Evolutionary conservation across 805 yeast genomes (phyloP), one percentile per base, ranked within the genome.

Genomic region (Candida ulmi): DNA sequence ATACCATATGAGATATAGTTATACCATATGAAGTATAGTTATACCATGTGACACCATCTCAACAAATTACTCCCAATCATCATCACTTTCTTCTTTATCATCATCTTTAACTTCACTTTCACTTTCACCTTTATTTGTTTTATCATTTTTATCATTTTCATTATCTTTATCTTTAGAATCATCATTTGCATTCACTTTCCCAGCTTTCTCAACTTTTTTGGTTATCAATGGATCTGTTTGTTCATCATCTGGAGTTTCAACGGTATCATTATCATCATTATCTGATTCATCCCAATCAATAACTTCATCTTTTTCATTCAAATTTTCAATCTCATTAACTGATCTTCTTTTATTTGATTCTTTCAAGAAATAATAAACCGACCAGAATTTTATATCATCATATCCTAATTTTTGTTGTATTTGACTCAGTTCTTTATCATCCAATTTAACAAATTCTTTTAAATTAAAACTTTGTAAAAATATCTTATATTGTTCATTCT

Each of bases 381-480:
- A 63, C 97, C 97, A 90, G 59, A 90, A 90, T 35, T 66, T 66
- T 19, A 71, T 64, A 50, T 80, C 83, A 4, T 72, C 58, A 8
- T 69, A 73, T 0, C 95, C 95, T 26, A 36, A 81, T 74, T 37
- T 70, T 72, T n/a, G 63, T 63, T 3, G 85, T 72, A 50, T 75
- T 64, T 12, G 62, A 43, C 35, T 73, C 74, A 37, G 69, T 68
- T 13, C 67, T 57, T 51, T 75, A 80, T 3, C 44, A 41, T n/a
- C 49, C 11, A 26, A 26, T 13, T 26, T 26, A 13, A 8, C 25
- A 23, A 8, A 23, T 23, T 8, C 8, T 11, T 23, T 13, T 26
- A 28, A 28, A 12, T 28, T 18, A n/a, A 19, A 31, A 31, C 11
- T 19, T 18, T 31, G 7, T 11, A 17, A 5, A 16, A 19, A 31